Conservation (phyloP, 2,329 filamentous ascomycete species). For the Neonectria ditissima region DNA sequence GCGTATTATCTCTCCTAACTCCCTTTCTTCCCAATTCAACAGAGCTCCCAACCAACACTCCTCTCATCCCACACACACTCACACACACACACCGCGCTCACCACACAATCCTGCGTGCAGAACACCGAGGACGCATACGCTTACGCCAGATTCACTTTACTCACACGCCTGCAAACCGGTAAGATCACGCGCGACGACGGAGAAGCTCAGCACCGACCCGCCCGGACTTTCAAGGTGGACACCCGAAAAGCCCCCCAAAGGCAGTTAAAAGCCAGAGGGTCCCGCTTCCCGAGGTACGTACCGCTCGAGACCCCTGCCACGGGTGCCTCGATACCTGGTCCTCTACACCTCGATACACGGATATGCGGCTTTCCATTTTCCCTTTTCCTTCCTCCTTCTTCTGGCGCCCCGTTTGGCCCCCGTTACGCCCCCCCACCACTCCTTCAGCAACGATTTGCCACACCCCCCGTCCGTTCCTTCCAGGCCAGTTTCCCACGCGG, state of each 20-base stretch:
- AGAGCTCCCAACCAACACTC: not conserved
- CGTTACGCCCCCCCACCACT: not conserved
- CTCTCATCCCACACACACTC: not conserved
- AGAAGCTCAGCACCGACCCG: conserved; percentile 11
- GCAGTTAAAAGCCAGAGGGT: conserved; percentile 11
- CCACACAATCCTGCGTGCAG: conserved; percentile 2
- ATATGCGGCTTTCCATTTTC: conserved; percentile 28
- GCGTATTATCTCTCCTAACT: conserved; percentile 19
- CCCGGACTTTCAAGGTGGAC: conserved; percentile 12
- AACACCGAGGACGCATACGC: not conserved
- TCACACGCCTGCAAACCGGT: conserved; percentile 17
- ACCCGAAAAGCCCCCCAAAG: conserved; percentile 11
- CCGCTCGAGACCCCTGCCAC: conserved; percentile 19
- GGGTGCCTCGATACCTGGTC: conserved; percentile 28
- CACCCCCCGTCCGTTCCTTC: conserved; percentile 22
- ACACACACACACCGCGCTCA: conserved; percentile 11
- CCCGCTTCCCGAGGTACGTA: conserved; percentile 36
- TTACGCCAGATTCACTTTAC: conserved; percentile 17
- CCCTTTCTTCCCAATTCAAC: conserved; percentile 14
- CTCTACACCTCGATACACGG: conserved; percentile 39
- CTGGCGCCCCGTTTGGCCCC: conserved; percentile 10
- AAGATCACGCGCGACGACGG: conserved; percentile 19
- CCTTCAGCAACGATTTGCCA: not conserved
- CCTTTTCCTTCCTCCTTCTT: conserved; percentile 12
- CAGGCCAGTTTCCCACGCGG: conserved; percentile 40